Base-by-base conservation (phyloP, 2,329 filamentous ascomycete genomes). In the Ceratocystis destructans region DNA sequence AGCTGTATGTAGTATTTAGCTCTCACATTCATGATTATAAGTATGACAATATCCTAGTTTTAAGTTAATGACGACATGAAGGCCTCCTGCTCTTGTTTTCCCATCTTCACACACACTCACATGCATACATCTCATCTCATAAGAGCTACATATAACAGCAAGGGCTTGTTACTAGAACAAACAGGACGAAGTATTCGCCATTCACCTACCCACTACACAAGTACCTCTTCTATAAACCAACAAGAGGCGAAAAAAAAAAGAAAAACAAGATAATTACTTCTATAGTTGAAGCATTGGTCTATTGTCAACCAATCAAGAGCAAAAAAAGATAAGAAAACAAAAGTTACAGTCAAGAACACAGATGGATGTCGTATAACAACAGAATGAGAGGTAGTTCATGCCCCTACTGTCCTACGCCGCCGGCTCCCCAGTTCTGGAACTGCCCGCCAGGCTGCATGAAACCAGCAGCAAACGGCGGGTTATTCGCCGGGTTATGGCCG, bases 371-470 rank as follows among this genome's bases (percentile, higher is more conserved):
- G 37, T 12, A 1, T 22, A 22, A 12, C 10, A 41, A 41, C 37
- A 12, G 37, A 15, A 15, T 41, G 37, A 1, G 3, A 20, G 15
- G 45, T 5, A 22, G 10, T 17, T 6, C n/a, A 31, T 22, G 20
- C 25, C 46, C 17, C 63, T 57, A 62, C 22, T 64, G 61, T 33
- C 83, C 88, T 46, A 90, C 79, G 1, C 85, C 88, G 7, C 87
- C 79, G n/a, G 75, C 78, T 57, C 72, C 74, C 79, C 88, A 91
- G 69, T 86, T 82, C 68, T 79, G 79, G 74, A 87, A 88, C 48
- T 85, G 85, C 72, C 89, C 84, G 4, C 81, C 85, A 2, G 83
- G 83, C 64, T 79, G 80, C n/a, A 87, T 75, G 22, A 76, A 76
- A n/a, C 37, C 64, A 2, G 63, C 37, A 12, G 63, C 63, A 65